A percentile compares a stretch with the other conserved stretches of the same genome.
phyloP scores from a whole-genome alignment of 441 rosid genomes.

The Bruguiera hainesii region DNA sequence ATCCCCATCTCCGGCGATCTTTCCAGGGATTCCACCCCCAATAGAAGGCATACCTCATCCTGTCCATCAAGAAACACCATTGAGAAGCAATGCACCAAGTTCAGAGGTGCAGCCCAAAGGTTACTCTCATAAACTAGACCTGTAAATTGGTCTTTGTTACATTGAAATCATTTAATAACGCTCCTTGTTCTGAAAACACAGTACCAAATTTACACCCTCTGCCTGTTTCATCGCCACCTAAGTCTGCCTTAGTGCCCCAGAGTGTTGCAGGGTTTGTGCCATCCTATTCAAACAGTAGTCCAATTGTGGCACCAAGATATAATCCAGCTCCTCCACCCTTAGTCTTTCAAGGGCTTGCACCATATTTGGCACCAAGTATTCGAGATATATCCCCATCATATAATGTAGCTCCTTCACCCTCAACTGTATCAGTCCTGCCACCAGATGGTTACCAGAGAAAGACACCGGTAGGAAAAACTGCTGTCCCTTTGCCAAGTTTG shows the following conservation, averaged over 20 bases:
- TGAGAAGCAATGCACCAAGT: conserved; percentile 26
- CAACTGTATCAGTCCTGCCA: conserved; percentile 16
- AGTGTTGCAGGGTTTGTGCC: conserved; percentile 36
- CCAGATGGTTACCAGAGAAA: conserved; percentile 31
- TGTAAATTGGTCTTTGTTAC: conserved; percentile 13
- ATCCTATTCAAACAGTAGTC: conserved; percentile 31
- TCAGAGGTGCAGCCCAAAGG: conserved; percentile 38
- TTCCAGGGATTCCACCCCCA: conserved; percentile 31
- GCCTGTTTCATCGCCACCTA: conserved; percentile 32
- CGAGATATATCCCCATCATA: conserved; percentile 30
- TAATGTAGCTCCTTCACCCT: conserved; percentile 27
- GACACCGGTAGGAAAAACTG: conserved; percentile 34
- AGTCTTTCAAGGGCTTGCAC: conserved; percentile 21
- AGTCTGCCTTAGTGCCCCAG: conserved; percentile 37
- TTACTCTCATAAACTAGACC: conserved; percentile 23
- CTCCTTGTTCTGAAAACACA: conserved; percentile 28
- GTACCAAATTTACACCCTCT: conserved; percentile 41
- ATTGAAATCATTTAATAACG: conserved; percentile 13
- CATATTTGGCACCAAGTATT: conserved; percentile 29
- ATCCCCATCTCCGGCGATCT: conserved; percentile 33
- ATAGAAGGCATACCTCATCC: conserved; percentile 30
- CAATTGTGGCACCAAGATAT: conserved; percentile 30
- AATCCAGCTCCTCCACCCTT: conserved; percentile 33
- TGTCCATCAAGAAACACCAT: conserved; percentile 18
- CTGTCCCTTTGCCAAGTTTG: conserved; percentile 36